phyloP scores from a whole-genome alignment of 495 filamentous ascomycete genomes.

The Neurospora terricola region DNA sequence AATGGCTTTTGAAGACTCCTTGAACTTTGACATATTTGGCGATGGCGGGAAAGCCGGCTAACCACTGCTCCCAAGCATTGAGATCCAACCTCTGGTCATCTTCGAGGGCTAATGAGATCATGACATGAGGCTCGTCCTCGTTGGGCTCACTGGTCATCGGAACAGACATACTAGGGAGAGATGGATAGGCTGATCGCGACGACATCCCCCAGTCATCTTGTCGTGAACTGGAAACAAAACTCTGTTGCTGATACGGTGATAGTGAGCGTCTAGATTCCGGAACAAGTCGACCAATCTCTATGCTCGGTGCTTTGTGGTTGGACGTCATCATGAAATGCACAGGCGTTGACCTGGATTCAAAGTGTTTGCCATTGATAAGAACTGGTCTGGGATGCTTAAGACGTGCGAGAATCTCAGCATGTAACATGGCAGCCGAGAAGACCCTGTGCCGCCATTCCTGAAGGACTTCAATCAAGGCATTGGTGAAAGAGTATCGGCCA shows the following conservation, averaged over 20 bases:
- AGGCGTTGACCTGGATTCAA: constrained; percentile 39
- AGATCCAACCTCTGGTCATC: constrained; percentile 37
- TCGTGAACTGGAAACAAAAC: constrained; percentile 1
- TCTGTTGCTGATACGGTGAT: constrained; percentile 21
- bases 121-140: constrained; percentile 38
- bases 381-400: constrained; percentile 43
- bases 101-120: constrained; percentile 44
- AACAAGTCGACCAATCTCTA: constrained; percentile 33
- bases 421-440: constrained; percentile 43
- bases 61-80: constrained; percentile 39
- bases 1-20: constrained; percentile 44
- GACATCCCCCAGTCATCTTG: constrained; percentile 9
- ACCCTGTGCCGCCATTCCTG: constrained; percentile 36
- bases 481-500: constrained; percentile 42
- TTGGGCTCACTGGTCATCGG: constrained; percentile 24
- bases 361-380: constrained; percentile 37
- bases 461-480: constrained; percentile 40
- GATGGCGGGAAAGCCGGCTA: constrained; percentile 35
- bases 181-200: constrained; percentile 10
- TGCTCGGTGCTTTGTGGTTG: constrained; percentile 41
- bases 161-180: constrained; percentile 7
- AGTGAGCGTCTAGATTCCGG: constrained; percentile 18
- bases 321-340: constrained; percentile 46
- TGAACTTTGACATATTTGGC: constrained; percentile 43
- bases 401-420: constrained; percentile 40